Percentiles rank a stretch among this genome's conserved stretches.
These are phyloP conservation scores for Mycena sanguinolenta DNA, from an alignment of 768 basidiomycete genomes.

Conservation along the genomic window DNA sequence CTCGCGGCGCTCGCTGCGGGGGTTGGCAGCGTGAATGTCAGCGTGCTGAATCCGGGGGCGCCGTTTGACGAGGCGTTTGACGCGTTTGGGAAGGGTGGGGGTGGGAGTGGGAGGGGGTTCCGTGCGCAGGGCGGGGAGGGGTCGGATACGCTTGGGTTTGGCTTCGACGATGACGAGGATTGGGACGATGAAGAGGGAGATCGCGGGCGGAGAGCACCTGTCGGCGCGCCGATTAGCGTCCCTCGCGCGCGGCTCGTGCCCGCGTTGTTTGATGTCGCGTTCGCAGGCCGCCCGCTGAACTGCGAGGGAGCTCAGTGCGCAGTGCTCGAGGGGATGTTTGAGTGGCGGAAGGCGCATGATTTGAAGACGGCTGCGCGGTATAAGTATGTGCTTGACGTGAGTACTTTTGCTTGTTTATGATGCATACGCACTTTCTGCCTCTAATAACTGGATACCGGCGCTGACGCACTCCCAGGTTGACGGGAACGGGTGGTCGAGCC, in stretches of 20 bases:
- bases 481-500: conserved; percentile 73
- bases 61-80: neutral
- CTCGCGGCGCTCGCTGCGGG: conserved; percentile 54
- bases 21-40: conserved; percentile 44
- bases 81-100: too few species aligned
- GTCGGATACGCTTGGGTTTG: neutral
- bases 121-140: neutral
- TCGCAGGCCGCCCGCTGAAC: conserved; percentile 55
- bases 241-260: conserved; percentile 52
- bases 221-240: conserved; percentile 49
- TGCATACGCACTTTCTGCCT: neutral
- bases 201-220: conserved; percentile 35
- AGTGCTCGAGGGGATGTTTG: conserved; percentile 58
- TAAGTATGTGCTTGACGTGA: conserved; percentile 72
- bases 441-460: too few species aligned
- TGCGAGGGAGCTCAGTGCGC: conserved; percentile 60
- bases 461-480: conserved; percentile 54
- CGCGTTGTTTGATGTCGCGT: conserved; percentile 69
- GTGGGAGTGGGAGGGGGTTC: neutral
- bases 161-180: neutral
- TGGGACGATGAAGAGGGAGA: neutral
- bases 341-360: conserved; percentile 58
- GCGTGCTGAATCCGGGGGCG: conserved; percentile 45
- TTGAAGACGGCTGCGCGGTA: conserved; percentile 60
- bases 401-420: conserved; percentile 36